Percentiles rank a stretch among this genome's conserved stretches.
These are phyloP conservation scores for Byssochlamys sp. DNA, from an alignment of 2,329 filamentous ascomycete species.

Conservation along the genomic window DNA sequence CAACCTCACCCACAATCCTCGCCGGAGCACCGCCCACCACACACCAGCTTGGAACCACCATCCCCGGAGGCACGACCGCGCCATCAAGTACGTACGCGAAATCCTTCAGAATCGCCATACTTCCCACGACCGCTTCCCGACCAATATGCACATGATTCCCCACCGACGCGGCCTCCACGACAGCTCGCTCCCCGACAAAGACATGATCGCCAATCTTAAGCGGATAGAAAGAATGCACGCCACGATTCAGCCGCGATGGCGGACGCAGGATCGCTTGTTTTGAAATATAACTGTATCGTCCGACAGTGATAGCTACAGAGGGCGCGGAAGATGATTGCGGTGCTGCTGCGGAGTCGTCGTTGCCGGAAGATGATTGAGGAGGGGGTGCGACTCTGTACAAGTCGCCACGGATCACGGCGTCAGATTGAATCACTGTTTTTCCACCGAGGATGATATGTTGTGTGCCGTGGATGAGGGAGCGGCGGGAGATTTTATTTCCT, in stretches of 20 bases:
- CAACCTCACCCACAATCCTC: slow-evolving; percentile 67
- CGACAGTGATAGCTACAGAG: slow-evolving; percentile 63
- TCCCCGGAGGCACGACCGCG: slow-evolving; percentile 71
- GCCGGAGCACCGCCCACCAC: slow-evolving; percentile 79
- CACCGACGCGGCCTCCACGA: slow-evolving; percentile 74
- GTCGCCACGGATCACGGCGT: slow-evolving; percentile 88
- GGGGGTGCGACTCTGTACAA: slow-evolving; percentile 52
- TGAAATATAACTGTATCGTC: slow-evolving; percentile 81
- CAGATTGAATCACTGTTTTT: slow-evolving; percentile 89
- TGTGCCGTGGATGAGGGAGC: slow-evolving; percentile 82
- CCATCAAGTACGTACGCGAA: slow-evolving; percentile 80
- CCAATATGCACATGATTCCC: slow-evolving; percentile 82
- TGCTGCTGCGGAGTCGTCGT: slow-evolving; percentile 25
- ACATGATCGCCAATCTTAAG: slow-evolving; percentile 92
- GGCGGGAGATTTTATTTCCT: slow-evolving; percentile 94
- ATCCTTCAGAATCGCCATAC: slow-evolving; percentile 87
- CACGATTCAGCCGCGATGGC: slow-evolving; percentile 71
- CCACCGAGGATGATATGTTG: slow-evolving; percentile 97
- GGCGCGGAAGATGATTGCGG: slow-evolving; percentile 19
- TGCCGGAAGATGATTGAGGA: slow-evolving; percentile 12
- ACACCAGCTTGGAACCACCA: slow-evolving; percentile 86
- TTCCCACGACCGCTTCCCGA: slow-evolving; percentile 63
- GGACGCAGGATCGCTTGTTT: slow-evolving; percentile 70
- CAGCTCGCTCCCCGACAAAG: slow-evolving; percentile 65
- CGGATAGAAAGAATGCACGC: slow-evolving; percentile 57